Evolutionary conservation across 2,329 filamentous ascomycete genomes (phyloP).

Genomic region (Teratosphaeriaceae sp.): DNA sequence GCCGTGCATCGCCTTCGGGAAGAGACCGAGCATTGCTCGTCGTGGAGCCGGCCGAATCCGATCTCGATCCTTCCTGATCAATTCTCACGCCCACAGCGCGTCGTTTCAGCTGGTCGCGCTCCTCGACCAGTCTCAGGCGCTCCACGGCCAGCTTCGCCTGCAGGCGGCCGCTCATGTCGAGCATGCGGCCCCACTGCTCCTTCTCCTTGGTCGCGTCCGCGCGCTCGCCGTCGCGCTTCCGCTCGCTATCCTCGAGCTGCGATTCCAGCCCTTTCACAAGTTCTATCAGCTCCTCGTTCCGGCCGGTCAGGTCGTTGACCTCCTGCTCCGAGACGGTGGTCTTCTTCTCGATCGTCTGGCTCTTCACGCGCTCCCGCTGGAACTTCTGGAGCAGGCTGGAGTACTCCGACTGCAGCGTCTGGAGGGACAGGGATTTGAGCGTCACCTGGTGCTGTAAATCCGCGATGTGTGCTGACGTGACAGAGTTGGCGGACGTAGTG

Average conservation of each 20-base stretch:
- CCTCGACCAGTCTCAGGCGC: constrained; percentile 14
- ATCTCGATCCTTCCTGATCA: too few relatives aligned
- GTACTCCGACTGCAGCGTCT: constrained; percentile 50
- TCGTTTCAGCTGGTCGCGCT: background rate
- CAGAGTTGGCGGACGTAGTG: constrained; percentile 19
- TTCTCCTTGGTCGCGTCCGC: constrained; percentile 37
- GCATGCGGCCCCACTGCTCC: constrained; percentile 45
- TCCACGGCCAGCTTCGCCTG: constrained; percentile 39
- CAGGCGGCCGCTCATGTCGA: constrained; percentile 43
- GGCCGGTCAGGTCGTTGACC: constrained; percentile 46
- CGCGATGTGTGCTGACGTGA: constrained; percentile 34
- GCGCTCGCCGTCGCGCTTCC: constrained; percentile 42
- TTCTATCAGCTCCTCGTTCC: constrained; percentile 43
- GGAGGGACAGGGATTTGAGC: constrained; percentile 46
- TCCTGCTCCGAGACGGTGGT: constrained; percentile 45
- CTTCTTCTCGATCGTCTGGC: constrained; percentile 45
- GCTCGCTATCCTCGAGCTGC: constrained; percentile 44
- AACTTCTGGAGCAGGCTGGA: constrained; percentile 47
- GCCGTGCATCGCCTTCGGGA: background rate
- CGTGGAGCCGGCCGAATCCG: too few relatives aligned
- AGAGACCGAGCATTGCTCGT: too few relatives aligned
- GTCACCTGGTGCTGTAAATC: constrained; percentile 50
- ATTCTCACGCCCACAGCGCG: background rate
- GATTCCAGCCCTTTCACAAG: constrained; percentile 42
- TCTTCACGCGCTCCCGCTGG: constrained; percentile 44